A percentile compares a stretch with the other conserved stretches of the same genome.
These are phyloP conservation scores for Myriangium duriaei DNA, from an alignment of 2,329 filamentous ascomycete species.

Conservation along the genomic window DNA sequence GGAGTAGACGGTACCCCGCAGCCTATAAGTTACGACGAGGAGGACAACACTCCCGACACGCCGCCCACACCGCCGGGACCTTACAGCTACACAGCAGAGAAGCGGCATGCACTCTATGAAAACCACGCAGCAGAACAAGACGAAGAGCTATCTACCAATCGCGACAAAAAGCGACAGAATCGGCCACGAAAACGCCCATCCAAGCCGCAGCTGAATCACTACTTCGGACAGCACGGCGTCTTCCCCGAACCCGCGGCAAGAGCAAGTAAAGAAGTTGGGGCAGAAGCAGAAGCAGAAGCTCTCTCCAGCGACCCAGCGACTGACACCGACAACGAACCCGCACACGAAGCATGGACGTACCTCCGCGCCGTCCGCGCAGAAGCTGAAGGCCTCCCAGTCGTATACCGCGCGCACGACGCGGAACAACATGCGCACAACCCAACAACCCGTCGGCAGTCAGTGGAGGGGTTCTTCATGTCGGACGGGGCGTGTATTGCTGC, in stretches of 20 bases:
- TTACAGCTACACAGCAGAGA: conserved; percentile 7
- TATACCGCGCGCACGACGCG: conserved; percentile 22
- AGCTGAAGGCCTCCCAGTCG: conserved; percentile 5
- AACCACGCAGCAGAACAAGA: conserved; percentile 7
- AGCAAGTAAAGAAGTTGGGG: background rate
- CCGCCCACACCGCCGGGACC: conserved; percentile 2
- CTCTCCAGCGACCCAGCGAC: background rate
- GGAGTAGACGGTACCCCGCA: background rate
- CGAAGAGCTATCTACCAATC: background rate
- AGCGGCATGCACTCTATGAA: conserved; percentile 10
- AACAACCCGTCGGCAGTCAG: conserved; percentile 16
- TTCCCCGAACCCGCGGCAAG: conserved; percentile 44
- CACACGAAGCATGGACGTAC: conserved; percentile 57
- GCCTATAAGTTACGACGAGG: conserved; percentile 8
- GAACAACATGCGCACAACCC: conserved; percentile 23
- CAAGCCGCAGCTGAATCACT: conserved; percentile 43
- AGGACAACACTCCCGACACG: background rate
- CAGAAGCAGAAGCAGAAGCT: no score
- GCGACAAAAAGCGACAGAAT: background rate
- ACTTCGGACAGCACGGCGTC: conserved; percentile 59
- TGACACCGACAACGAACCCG: conserved; percentile 25
- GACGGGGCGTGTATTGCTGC: conserved; percentile 69
- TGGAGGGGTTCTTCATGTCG: conserved; percentile 54
- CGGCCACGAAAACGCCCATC: background rate
- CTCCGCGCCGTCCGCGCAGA: conserved; percentile 58